Base-by-base conservation (phyloP, 192 early-diverging fungal genomes). In the Powellomyces hirtus region DNA sequence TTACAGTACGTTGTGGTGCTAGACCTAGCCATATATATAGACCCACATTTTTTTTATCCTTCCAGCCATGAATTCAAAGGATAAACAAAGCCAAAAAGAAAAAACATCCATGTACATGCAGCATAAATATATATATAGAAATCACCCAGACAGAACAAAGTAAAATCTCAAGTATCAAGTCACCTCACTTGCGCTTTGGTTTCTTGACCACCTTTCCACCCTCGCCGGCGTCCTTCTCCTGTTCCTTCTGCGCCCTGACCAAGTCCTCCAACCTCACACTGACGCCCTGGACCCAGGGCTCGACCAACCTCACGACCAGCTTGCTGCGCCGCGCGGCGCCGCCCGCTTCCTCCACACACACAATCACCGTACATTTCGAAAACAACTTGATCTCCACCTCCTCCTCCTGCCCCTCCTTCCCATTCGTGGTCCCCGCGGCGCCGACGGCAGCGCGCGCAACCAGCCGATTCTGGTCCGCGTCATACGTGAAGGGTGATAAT, bases 281-380 rank as follows among this genome's bases (percentile, higher is more conserved):
- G 50, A 82, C 38, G 20, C 81, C 81, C 38, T 66, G 40, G 8
- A 87, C 71, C 13, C 31, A 29, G 0, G 85, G 84, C 42, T 87
- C 80, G 8, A 85, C 58, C 31, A 87, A 58, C 40, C 63, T 51
- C 56, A 87, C 45, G 14, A 74, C 64, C 33, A 85, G 56, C 60
- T 81, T 84, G 34, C 73, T 74, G 4, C 80, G 20, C 33, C 77
- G 63, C 14, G 73, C 77, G n/a, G 66, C 70, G 4, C 65, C 73
- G 7, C 82, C 84, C 4, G 76, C 76, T 62, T 87, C 85, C 51
- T 84, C 78, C 30, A 87, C 77, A 14, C 51, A 80, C 52, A 94
- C 85, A 40, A 86, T 77, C 4, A 98, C 92, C 40, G 84, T 81
- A 11, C 96, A 88, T 72, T 89, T 89, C 68, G 84, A 75, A 77